phyloP scores from a whole-genome alignment of 1,284 basidiomycete species.

The Tylopilus sp. region DNA sequence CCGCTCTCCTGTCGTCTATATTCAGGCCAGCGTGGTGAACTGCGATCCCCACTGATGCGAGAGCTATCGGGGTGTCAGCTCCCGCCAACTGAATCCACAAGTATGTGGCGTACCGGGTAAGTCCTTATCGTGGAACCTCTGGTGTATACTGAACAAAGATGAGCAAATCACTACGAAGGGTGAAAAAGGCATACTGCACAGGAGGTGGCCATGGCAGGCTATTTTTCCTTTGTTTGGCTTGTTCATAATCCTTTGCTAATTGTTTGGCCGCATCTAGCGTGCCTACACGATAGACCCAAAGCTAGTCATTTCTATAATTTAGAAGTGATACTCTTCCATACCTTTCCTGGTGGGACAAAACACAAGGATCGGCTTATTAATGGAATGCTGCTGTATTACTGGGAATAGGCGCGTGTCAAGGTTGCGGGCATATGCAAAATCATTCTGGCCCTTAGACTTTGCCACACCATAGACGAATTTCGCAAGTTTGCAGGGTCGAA shows the following conservation, averaged over 20 bases:
- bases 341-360: slow-evolving; percentile 87
- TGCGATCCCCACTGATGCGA: slow-evolving; percentile 66
- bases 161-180: background rate
- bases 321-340: slow-evolving; percentile 25
- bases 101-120: slow-evolving; percentile 45
- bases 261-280: slow-evolving; percentile 69
- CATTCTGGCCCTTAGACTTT: slow-evolving; percentile 61
- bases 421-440: slow-evolving; percentile 70
- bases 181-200: slow-evolving; percentile 38
- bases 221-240: slow-evolving; percentile 46
- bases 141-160: slow-evolving; percentile 42
- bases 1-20: slow-evolving; percentile 63
- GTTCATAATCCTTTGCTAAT: slow-evolving; percentile 66
- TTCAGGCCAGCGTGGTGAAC: slow-evolving; percentile 83
- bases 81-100: background rate
- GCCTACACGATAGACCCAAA: slow-evolving; percentile 33
- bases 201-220: slow-evolving; percentile 62
- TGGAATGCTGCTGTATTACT: slow-evolving; percentile 63
- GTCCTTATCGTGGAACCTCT: slow-evolving; percentile 57
- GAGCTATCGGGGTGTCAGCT: slow-evolving; percentile 37
- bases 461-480: slow-evolving; percentile 64
- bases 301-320: background rate
- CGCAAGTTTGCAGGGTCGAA: slow-evolving; percentile 77
- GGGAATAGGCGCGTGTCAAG: slow-evolving; percentile 75
- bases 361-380: slow-evolving; percentile 75